Evolutionary conservation across 257 asterid genomes (phyloP).

Genomic region (Przewalskia tangutica): DNA sequence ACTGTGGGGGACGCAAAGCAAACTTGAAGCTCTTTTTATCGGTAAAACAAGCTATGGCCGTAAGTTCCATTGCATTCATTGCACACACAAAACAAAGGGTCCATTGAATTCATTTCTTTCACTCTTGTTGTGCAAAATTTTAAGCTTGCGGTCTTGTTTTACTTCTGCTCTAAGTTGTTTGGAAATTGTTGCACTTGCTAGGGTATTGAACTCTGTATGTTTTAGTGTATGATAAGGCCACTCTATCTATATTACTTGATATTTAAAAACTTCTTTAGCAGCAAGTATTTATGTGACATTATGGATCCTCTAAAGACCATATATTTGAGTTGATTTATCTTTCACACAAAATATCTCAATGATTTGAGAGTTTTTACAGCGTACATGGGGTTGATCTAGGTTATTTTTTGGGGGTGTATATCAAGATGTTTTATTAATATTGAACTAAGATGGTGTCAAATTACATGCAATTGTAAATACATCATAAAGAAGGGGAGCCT

Average conservation of each 20-base stretch:
- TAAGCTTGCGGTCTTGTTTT: neutral
- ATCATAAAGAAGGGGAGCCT: no score
- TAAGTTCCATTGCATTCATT: conserved; percentile 20
- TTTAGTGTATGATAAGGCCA: neutral
- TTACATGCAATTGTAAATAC: neutral
- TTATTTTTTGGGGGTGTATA: neutral
- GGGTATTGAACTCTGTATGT: neutral
- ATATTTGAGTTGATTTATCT: neutral
- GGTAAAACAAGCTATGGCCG: conserved; percentile 14
- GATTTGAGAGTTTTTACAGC: neutral
- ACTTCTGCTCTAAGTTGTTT: neutral
- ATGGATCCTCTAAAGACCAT: neutral
- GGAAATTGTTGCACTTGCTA: neutral
- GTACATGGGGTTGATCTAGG: neutral
- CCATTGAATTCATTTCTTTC: neutral
- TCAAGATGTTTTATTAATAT: neutral
- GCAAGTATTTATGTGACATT: neutral
- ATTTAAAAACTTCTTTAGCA: neutral
- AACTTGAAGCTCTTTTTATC: conserved; percentile 12
- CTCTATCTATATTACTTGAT: neutral
- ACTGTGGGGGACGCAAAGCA: conserved; percentile 30
- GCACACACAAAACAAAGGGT: neutral
- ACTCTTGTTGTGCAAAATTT: neutral
- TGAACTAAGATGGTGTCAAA: neutral
- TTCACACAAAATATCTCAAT: neutral